Evolutionary conservation across 2,329 filamentous ascomycete genomes (phyloP), one percentile per base, ranked within the genome.

Genomic region (Claviceps sp.): DNA sequence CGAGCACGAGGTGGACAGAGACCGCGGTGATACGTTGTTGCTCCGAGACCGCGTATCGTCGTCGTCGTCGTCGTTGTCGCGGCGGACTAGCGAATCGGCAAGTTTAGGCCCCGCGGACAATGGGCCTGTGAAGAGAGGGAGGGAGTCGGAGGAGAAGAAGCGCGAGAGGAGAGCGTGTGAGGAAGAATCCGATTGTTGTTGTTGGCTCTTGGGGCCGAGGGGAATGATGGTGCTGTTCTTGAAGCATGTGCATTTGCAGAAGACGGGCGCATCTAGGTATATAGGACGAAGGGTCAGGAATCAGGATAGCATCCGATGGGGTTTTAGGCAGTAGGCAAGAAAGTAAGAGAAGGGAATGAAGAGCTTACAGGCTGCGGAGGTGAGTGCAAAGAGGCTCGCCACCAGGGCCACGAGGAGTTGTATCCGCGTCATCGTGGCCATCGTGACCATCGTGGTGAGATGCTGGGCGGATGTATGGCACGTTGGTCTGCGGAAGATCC

Each of bases 231-330:
- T 83, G 71, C 77, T 81, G 69, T 84, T 83, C 59, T 78, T 79
- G 69, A 82, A 82, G 69, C 80, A 84, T 58, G 79, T 83, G 68
- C 80, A 84, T 73, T 84, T 84, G 72, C 80, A 84, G 64, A 83
- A 84, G 2, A 77, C 78, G 17, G 78, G 79, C 44, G 78, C 75
- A 36, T 76, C 79, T 83, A 42, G 60, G 14, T 5, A 26, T 5
- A 26, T 26, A 26, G 23, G 22, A 5, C 7, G 22, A n/a, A 23
- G 3, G 5, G 37, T 26, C 39, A 50, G 56, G 62, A 62, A 36
- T 26, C 39, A 50, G 56, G 62, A 62, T 55, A 52, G 48, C 20
- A 11, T 39, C 16, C 4, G 43, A n/a, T 22, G 17, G 39, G n/a
- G 16, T 42, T 8, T 20, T 2, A 11, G 20, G 40, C 16, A 6